Evolutionary conservation across 306 rosid species (phyloP), one percentile per base, ranked within the genome.

Genomic region (Vigna nakashimae): DNA sequence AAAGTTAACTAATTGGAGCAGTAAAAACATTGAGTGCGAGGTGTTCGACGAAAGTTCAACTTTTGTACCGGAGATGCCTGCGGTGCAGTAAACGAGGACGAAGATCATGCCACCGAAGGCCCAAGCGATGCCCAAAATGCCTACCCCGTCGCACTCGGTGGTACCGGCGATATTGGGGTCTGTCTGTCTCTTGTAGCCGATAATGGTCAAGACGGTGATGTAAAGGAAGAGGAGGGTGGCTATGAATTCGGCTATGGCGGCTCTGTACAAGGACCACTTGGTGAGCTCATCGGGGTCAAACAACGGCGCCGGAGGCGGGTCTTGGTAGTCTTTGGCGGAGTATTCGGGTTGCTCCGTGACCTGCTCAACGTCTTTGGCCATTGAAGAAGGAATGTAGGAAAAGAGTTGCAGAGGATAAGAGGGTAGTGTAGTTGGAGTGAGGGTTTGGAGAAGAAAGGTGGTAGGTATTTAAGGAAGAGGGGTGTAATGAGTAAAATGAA

Each of bases 81-180:
- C 98, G 48, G 98, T 92, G 92, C 98, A 94, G 95, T 92, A 94
- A 73, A 94, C 98, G 24, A 94, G 98, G 86, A 94, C 36, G 87
- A 94, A 94, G 84, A 94, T 94, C 98, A 94, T 94, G 81, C 98
- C 98, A 9, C 98, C 98, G 43, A 94, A 94, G 72, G 98, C 97
- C 98, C 98, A 94, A 10, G 98, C 98, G 24, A 94, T 94, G 26
- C 98, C 98, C 49, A 94, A 86, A 46, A 90, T 28, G 2, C 98
- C 98, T 11, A 94, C 98, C 0, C 98, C 98, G 38, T 46, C 85
- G 18, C 98, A 94, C 2, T 86, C 77, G 5, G 65, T 66, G 75
- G 79, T 88, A 40, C 62, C 59, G 0, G 0, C 0, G 0, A 22
- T 3, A 0, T 0, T 1, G 0, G 73, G 2, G 6, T 51, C 85